Conservation (phyloP, 306 rosid genomes). For the Carpinus viminea region DNA sequence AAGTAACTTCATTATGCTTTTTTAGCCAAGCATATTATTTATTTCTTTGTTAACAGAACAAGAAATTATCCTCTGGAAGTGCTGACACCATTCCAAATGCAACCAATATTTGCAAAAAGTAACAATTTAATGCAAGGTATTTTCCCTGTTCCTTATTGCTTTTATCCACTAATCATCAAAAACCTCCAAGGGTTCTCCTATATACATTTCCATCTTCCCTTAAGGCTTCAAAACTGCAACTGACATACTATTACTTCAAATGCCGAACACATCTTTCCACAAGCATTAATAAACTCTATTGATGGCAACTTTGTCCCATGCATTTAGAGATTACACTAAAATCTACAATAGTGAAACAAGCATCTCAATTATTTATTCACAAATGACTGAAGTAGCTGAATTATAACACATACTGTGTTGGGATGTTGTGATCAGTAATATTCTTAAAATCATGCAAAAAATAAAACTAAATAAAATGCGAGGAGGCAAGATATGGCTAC, state of each 20-base stretch:
- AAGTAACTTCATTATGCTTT: too few relatives aligned
- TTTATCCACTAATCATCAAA: background rate
- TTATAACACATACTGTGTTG: background rate
- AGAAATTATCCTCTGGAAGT: background rate
- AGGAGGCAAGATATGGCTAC: too few relatives aligned
- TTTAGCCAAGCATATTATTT: too few relatives aligned
- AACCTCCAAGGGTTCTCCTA: background rate
- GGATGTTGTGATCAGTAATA: background rate
- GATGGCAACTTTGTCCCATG: background rate
- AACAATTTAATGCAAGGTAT: background rate
- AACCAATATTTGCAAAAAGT: background rate
- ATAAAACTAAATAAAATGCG: background rate
- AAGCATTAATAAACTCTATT: background rate
- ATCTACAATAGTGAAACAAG: background rate
- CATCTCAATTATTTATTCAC: background rate
- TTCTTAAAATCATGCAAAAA: background rate
- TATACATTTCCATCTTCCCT: background rate
- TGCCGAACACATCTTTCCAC: background rate
- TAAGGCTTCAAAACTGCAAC: background rate
- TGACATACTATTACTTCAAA: background rate
- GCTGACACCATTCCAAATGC: background rate
- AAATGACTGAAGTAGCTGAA: background rate
- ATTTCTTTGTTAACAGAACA: background rate
- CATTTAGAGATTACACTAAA: background rate
- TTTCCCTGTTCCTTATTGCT: background rate